phyloP scores from a whole-genome alignment of 2,329 filamentous ascomycete genomes.

The Triangularia verruculosa region DNA sequence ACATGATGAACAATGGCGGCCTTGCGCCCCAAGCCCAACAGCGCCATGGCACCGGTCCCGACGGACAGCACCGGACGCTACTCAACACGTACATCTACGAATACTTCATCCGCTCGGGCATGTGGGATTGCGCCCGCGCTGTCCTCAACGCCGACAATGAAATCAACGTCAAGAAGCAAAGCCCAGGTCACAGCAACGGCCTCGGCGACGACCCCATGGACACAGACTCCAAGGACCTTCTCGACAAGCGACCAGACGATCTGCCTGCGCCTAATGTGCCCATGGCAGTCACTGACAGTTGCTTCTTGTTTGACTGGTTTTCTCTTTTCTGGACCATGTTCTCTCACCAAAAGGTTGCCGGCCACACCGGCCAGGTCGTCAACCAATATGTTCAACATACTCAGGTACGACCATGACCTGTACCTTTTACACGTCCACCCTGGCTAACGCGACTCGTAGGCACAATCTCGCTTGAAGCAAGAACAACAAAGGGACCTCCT shows the following conservation, averaged over 20 bases:
- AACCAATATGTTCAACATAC: constrained; percentile 77
- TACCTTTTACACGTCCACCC: neutral
- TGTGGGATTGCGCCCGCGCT: constrained; percentile 78
- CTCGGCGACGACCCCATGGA: constrained; percentile 74
- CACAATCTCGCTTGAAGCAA: constrained; percentile 70
- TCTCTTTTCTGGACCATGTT: constrained; percentile 97
- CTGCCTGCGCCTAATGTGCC: constrained; percentile 72
- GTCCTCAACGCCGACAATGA: constrained; percentile 65
- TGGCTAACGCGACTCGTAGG: constrained; percentile 37
- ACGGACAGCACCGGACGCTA: constrained; percentile 49
- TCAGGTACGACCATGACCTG: constrained; percentile 61
- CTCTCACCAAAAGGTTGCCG: constrained; percentile 72
- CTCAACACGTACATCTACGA: constrained; percentile 90
- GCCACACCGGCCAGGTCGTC: constrained; percentile 56
- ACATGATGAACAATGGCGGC: constrained; percentile 64
- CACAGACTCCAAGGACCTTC: constrained; percentile 75
- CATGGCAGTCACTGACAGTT: constrained; percentile 64
- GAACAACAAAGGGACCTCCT: constrained; percentile 74
- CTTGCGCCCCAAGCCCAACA: constrained; percentile 40
- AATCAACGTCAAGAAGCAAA: constrained; percentile 64
- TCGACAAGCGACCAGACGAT: constrained; percentile 75
- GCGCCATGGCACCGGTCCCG: constrained; percentile 47
- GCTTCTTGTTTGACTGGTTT: constrained; percentile 97
- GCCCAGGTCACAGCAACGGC: constrained; percentile 67
- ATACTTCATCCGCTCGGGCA: constrained; percentile 81